Conservation (phyloP, 1,139 yeast species). For the Geotrichum siamense region DNA sequence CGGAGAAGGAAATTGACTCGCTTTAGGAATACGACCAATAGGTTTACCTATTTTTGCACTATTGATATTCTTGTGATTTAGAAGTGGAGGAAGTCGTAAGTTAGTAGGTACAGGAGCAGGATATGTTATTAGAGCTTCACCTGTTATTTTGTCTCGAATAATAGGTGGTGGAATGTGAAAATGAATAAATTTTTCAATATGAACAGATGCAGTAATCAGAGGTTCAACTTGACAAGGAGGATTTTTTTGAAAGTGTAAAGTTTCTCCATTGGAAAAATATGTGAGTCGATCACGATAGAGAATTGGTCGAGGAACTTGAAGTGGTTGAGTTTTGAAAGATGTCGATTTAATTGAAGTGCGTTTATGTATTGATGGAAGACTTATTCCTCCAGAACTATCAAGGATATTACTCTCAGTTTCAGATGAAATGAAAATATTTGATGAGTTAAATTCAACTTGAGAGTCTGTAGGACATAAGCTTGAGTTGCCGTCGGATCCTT, state of each 20-base stretch:
- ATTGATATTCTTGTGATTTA: constrained; percentile 21
- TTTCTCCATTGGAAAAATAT: neutral
- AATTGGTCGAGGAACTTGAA: neutral
- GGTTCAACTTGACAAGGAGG: neutral
- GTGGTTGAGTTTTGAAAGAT: no score
- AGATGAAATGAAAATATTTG: no score
- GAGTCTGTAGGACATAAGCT: no score
- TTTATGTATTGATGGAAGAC: no score
- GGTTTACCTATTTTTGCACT: constrained; percentile 9
- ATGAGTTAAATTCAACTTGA: no score
- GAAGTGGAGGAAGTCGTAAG: constrained; percentile 24
- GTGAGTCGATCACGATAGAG: neutral
- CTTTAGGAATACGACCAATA: constrained; percentile 2
- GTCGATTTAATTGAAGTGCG: no score
- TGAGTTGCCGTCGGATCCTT: no score
- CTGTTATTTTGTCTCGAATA: constrained; percentile 1
- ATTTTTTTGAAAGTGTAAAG: neutral
- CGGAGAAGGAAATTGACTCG: constrained; percentile 9
- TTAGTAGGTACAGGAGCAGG: constrained; percentile 35
- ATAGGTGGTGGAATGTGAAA: constrained; percentile 12
- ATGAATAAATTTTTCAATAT: neutral
- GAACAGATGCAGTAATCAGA: constrained; percentile 2
- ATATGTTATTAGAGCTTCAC: constrained; percentile 21
- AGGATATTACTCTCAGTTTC: no score
- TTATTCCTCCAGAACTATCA: no score